A percentile compares a stretch with the other conserved stretches of the same genome.
Conservation (phyloP, 2,329 filamentous ascomycete species). For the Fulvia fulva region DNA sequence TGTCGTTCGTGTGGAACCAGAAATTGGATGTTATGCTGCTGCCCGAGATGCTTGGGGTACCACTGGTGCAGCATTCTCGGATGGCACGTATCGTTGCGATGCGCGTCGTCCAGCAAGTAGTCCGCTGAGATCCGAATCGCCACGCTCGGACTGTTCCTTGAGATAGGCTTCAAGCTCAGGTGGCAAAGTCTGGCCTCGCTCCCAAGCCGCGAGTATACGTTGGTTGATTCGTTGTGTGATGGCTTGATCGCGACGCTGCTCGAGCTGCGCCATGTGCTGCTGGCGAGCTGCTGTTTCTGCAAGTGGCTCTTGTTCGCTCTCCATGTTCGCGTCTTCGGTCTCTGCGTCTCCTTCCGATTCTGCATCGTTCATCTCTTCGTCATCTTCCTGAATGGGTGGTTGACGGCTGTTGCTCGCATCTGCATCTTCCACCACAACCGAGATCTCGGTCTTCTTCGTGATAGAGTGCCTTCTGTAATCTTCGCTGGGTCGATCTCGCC, state of each 20-base stretch:
- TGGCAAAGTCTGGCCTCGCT: slow-evolving; percentile 30
- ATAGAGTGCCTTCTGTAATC: slow-evolving; percentile 28
- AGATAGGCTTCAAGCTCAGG: slow-evolving; percentile 35
- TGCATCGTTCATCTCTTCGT: slow-evolving; percentile 25
- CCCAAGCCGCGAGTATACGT: slow-evolving; percentile 30
- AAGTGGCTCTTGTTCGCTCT: slow-evolving; percentile 16
- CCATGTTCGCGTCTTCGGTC: slow-evolving; percentile 14
- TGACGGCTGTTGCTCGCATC: slow-evolving; percentile 17
- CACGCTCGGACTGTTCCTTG: slow-evolving; percentile 34
- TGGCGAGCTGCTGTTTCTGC: slow-evolving; percentile 22
- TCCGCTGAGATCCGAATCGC: slow-evolving; percentile 19
- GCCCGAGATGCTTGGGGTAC: slow-evolving; percentile 20
- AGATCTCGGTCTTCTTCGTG: slow-evolving; percentile 33
- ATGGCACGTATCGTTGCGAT: slow-evolving; percentile 13
- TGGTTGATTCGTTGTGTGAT: slow-evolving; percentile 26
- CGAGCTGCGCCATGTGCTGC: slow-evolving; percentile 26
- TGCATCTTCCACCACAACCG: slow-evolving; percentile 29
- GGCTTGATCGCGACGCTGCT: slow-evolving; percentile 25
- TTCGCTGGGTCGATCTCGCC: slow-evolving; percentile 19
- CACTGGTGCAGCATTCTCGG: slow-evolving; percentile 17
- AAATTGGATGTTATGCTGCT: slow-evolving; percentile 13
- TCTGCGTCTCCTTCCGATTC: slow-evolving; percentile 21
- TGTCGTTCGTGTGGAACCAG: neutral
- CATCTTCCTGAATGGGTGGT: slow-evolving; percentile 21
- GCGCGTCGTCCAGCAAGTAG: slow-evolving; percentile 15